Conservation (phyloP, 2,329 filamentous ascomycete genomes). For the Coniochaeta hoffmannii region DNA sequence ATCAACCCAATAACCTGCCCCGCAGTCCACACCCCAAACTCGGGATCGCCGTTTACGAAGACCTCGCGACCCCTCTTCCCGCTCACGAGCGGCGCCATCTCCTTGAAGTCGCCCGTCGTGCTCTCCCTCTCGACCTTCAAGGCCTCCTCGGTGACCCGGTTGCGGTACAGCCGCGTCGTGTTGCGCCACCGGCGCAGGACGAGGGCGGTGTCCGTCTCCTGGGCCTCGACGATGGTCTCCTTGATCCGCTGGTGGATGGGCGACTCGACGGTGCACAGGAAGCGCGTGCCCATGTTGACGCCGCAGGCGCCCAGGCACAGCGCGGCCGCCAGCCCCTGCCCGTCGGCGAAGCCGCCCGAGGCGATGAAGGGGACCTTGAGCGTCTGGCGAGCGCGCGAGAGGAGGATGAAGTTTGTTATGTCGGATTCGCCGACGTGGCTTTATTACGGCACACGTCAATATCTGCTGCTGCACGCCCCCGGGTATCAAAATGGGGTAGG, state of each 20-base stretch:
- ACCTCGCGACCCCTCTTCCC: constrained; percentile 88
- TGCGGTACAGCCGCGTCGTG: constrained; percentile 80
- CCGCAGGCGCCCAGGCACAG: constrained; percentile 85
- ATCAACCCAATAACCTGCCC: constrained; percentile 91
- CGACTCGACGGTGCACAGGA: constrained; percentile 92
- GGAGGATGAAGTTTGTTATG: constrained; percentile 84
- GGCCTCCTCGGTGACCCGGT: constrained; percentile 77
- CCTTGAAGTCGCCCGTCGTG: constrained; percentile 77
- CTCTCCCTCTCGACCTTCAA: constrained; percentile 79
- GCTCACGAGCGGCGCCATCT: constrained; percentile 80
- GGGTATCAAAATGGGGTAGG: too few relatives aligned
- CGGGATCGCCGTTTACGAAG: constrained; percentile 83
- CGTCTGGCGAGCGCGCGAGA: constrained; percentile 76
- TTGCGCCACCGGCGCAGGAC: constrained; percentile 89
- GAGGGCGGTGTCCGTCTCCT: constrained; percentile 87
- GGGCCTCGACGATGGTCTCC: constrained; percentile 77
- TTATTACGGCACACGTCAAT: too few relatives aligned
- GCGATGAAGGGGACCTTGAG: constrained; percentile 89
- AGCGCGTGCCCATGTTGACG: constrained; percentile 97
- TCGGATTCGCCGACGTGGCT: constrained; percentile 77
- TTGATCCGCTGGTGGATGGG: constrained; percentile 94
- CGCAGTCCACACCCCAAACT: constrained; percentile 93
- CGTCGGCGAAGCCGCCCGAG: constrained; percentile 91
- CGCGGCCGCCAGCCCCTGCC: constrained; percentile 85
- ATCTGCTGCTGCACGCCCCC: too few relatives aligned